Conservation (phyloP, 306 rosid species). For the Lablab purpureus region DNA sequence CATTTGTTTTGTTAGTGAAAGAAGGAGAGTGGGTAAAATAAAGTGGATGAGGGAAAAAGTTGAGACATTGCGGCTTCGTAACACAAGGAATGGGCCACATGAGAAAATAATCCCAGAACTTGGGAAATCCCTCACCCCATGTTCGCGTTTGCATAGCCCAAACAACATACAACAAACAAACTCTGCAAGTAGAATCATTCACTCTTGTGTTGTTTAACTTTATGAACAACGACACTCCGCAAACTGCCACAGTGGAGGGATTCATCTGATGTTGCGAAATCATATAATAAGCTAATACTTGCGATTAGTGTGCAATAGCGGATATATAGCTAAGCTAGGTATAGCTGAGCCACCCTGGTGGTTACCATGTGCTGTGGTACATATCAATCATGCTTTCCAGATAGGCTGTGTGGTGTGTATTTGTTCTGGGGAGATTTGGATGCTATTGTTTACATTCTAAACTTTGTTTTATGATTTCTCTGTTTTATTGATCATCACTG, state of each 20-base stretch:
- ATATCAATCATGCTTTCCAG: conserved; percentile 45
- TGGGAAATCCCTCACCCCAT: conserved; percentile 12
- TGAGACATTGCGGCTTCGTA: conserved; percentile 8
- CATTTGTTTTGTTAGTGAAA: not conserved
- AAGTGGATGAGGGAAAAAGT: not conserved
- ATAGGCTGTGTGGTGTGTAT: not conserved
- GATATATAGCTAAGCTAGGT: not conserved
- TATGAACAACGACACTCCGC: conserved; percentile 29
- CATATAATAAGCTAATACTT: not conserved
- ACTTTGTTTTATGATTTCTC: not conserved
- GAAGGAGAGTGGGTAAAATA: not conserved
- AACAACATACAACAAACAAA: conserved; percentile 11
- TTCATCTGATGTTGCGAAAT: conserved; percentile 13
- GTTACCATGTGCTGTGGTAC: conserved; percentile 44
- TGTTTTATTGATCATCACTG: too few relatives aligned
- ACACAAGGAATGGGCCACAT: not conserved
- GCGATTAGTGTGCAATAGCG: not conserved
- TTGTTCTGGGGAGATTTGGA: conserved; percentile 4
- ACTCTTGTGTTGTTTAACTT: not conserved
- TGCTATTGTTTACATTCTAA: not conserved
- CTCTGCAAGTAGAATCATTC: conserved; percentile 38
- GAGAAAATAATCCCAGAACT: conserved; percentile 42
- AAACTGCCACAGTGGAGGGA: not conserved
- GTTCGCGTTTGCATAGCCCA: conserved; percentile 14
- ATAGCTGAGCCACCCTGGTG: not conserved